A percentile compares a stretch with the other conserved stretches of the same genome.
Evolutionary conservation across 2,329 filamentous ascomycete genomes (phyloP).

Genomic region (Fusarium veterinarium): DNA sequence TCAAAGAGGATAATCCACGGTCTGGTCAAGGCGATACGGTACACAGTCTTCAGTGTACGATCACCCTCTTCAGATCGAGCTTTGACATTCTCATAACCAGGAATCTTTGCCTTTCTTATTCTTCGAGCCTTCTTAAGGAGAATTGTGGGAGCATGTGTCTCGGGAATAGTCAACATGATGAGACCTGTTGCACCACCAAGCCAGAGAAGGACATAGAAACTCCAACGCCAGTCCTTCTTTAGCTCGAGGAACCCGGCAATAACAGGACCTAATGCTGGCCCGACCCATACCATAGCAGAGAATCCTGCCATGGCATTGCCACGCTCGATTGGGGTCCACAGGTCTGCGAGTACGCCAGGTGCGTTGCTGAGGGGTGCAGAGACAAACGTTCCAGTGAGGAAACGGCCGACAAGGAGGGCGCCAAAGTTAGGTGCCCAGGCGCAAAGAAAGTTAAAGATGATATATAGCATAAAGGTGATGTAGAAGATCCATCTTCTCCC

Average conservation of each 20-base stretch:
- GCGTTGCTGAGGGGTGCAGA: constrained; percentile 85
- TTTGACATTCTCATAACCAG: constrained; percentile 30
- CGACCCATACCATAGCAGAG: constrained; percentile 79
- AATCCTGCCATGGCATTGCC: constrained; percentile 87
- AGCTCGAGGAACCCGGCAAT: constrained; percentile 79
- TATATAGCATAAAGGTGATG: constrained; percentile 70
- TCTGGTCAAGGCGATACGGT: constrained; percentile 74
- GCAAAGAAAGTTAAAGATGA: constrained; percentile 81
- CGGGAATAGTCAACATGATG: constrained; percentile 81
- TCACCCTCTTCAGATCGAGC: constrained; percentile 23
- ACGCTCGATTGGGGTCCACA: constrained; percentile 81
- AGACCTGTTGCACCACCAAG: constrained; percentile 86
- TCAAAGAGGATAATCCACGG: constrained; percentile 80
- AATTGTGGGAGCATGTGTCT: constrained; percentile 84
- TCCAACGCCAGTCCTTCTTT: constrained; percentile 70
- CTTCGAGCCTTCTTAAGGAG: constrained; percentile 53
- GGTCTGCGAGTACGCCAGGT: constrained; percentile 80
- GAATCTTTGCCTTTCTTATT: constrained; percentile 27
- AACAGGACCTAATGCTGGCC: constrained; percentile 62
- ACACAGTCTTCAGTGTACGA: constrained; percentile 56
- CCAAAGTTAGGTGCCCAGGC: constrained; percentile 78
- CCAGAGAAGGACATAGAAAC: constrained; percentile 58
- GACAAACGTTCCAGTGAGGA: constrained; percentile 82
- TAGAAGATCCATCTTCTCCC: constrained; percentile 70
- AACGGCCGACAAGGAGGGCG: constrained; percentile 78